Percentiles rank a stretch among this genome's conserved stretches.
Conservation (phyloP, 345 rosid species). For the Linum usitatissimum region DNA sequence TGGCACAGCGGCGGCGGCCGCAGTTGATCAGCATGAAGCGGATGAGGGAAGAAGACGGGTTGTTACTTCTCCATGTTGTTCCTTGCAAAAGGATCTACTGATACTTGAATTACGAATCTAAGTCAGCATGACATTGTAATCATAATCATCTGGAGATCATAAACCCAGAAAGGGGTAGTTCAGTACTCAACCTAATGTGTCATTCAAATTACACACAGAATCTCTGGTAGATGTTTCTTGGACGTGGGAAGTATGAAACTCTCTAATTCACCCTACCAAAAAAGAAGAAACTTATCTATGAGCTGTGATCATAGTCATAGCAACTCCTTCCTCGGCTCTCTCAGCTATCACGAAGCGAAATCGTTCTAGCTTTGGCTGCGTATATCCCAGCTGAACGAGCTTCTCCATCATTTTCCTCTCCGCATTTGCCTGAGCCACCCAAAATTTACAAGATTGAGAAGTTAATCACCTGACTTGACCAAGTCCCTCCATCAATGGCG, state of each 20-base stretch:
- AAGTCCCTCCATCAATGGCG: not conserved
- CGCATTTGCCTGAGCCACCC: conserved; percentile 53
- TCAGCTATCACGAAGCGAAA: not conserved
- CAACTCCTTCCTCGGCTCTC: too few relatives aligned
- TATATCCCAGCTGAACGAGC: conserved; percentile 59
- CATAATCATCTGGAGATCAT: too few relatives aligned
- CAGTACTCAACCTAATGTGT: too few relatives aligned
- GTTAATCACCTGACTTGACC: not conserved
- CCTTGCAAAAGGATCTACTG: not conserved
- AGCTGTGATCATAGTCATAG: too few relatives aligned
- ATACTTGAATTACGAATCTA: too few relatives aligned
- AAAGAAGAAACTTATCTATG: too few relatives aligned
- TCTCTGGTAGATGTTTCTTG: too few relatives aligned
- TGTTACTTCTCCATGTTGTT: not conserved
- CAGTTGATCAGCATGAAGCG: not conserved
- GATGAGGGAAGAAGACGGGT: not conserved
- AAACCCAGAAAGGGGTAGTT: too few relatives aligned
- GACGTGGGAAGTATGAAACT: too few relatives aligned
- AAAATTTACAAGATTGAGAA: not conserved
- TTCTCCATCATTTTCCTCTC: conserved; percentile 66
- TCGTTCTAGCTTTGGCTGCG: conserved; percentile 30
- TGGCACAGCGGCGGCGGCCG: not conserved
- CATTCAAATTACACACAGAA: too few relatives aligned
- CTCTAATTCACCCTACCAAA: too few relatives aligned
- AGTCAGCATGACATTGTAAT: too few relatives aligned